Base-by-base conservation (phyloP, 1,284 basidiomycete species). In the Hymenochaete sp. region DNA sequence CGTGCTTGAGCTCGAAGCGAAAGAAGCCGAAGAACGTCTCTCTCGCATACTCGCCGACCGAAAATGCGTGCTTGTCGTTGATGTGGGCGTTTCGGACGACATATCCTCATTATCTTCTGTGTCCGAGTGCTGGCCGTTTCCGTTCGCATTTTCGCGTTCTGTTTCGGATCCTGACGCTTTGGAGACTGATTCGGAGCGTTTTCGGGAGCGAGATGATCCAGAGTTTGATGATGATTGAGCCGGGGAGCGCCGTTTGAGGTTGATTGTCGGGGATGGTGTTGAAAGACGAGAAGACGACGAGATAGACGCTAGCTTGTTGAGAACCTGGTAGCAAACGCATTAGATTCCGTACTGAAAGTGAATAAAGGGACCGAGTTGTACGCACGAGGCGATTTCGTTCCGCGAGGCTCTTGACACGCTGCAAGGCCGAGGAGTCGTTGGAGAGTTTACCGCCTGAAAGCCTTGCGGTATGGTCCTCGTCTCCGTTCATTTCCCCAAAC, bases 371-470 rank as follows among this genome's bases (percentile, higher is more conserved):
- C 8, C 8, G 18, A n/a, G 35, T 50, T 51, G 8, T 16, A 53
- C 72, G 57, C 57, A 83, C 82, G 69, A 80, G 70, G 55, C 77
- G 72, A 64, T 84, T 86, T 36, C 82, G 69, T 55, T 85, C 72
- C 7, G 79, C 74, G 36, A 86, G 65, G 50, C 68, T 83, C 60
- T 73, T 77, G 24, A 81, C 80, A 29, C 82, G 68, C 57, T 81
- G 73, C 51, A 86, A 60, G 2, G 80, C 75, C 38, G 67, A 59
- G 32, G 8, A 16, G 9, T 68, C 60, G 53, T 80, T 79, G n/a
- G 18, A 22, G 53, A 60, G 52, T 50, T 16, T 63, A 58, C 45
- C 69, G 47, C 56, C 53, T 36, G 57, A 53, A 33, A 84, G 60
- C 49, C 75, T 68, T 38, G 82, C 82, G 2, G 83, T 85, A 52